A percentile compares a stretch with the other conserved stretches of the same genome.
Conservation (phyloP, 176 grass and related monocot species). For the Echinochloa phyllopogon region DNA sequence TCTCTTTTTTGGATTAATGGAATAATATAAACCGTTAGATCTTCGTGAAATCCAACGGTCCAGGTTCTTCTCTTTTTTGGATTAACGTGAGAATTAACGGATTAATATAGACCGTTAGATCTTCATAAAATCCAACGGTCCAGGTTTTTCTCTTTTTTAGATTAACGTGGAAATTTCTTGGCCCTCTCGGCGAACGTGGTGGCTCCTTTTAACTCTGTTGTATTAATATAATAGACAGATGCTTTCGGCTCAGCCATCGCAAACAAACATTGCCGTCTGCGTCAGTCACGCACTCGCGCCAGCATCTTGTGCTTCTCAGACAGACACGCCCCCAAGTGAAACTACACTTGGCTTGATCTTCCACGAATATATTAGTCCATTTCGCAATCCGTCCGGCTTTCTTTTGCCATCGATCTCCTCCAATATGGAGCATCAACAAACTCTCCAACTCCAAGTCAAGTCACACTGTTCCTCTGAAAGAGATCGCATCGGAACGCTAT, state of each 20-base stretch:
- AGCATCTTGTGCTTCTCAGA: background rate
- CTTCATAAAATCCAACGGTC: no score
- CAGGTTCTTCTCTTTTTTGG: no score
- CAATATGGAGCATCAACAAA: background rate
- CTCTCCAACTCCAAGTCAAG: conserved; percentile 7
- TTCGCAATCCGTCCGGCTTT: background rate
- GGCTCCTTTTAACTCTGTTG: no score
- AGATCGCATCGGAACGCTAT: background rate
- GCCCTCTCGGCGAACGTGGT: no score
- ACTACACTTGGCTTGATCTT: background rate
- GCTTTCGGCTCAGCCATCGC: background rate
- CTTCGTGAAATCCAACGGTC: no score
- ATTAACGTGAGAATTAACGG: no score
- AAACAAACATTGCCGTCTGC: background rate
- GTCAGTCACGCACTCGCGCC: conserved; percentile 41
- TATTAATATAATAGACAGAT: no score
- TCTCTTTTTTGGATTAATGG: no score
- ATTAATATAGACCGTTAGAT: no score
- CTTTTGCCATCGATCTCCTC: background rate
- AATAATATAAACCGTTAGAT: no score
- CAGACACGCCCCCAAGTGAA: conserved; percentile 26
- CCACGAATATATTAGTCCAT: background rate
- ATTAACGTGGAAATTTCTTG: no score
- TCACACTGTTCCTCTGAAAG: background rate
- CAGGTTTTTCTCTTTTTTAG: no score